A percentile compares a stretch with the other conserved stretches of the same genome.
Conservation (phyloP, 805 yeast genomes). For the Wickerhamomyces strasburgensis region DNA sequence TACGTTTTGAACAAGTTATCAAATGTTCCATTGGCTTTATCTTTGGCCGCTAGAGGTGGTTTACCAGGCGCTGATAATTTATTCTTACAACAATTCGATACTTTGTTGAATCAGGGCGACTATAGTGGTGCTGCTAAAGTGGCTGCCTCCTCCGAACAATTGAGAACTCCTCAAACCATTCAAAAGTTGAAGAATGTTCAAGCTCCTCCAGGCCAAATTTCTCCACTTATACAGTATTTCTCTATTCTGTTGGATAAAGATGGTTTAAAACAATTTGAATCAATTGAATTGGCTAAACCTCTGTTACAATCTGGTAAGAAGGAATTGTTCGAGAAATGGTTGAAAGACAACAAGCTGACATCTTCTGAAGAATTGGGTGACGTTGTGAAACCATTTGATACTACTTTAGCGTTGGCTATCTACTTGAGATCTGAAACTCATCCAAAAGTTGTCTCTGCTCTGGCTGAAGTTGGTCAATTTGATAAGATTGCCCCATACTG, state of each 20-base stretch:
- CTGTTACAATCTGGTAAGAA: constrained; percentile 93
- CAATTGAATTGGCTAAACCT: constrained; percentile 91
- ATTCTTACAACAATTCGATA: constrained; percentile 87
- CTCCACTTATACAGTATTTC: constrained; percentile 91
- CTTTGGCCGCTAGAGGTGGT: constrained; percentile 92
- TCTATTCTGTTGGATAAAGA: constrained; percentile 90
- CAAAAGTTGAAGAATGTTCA: constrained; percentile 86
- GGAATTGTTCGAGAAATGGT: constrained; percentile 92
- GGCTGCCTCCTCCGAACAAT: constrained; percentile 90
- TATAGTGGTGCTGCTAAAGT: constrained; percentile 91
- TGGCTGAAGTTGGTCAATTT: constrained; percentile 95
- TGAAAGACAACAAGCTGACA: constrained; percentile 90
- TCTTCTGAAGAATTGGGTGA: constrained; percentile 98
- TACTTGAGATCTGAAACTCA: constrained; percentile 80
- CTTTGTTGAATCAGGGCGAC: constrained; percentile 76
- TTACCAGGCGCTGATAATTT: constrained; percentile 95
- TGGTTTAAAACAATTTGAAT: constrained; percentile 85
- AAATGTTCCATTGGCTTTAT: constrained; percentile 80
- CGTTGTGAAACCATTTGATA: constrained; percentile 81
- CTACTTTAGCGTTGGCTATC: constrained; percentile 83
- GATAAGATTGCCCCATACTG: constrained; percentile 94
- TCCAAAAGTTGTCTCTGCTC: constrained; percentile 81
- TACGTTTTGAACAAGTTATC: constrained; percentile 83
- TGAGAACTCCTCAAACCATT: constrained; percentile 93
- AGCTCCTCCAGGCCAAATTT: constrained; percentile 89